Percentiles rank a stretch among this genome's conserved stretches.
Conservation (phyloP, 768 basidiomycete genomes). For the Asterophora lycoperdoides region DNA sequence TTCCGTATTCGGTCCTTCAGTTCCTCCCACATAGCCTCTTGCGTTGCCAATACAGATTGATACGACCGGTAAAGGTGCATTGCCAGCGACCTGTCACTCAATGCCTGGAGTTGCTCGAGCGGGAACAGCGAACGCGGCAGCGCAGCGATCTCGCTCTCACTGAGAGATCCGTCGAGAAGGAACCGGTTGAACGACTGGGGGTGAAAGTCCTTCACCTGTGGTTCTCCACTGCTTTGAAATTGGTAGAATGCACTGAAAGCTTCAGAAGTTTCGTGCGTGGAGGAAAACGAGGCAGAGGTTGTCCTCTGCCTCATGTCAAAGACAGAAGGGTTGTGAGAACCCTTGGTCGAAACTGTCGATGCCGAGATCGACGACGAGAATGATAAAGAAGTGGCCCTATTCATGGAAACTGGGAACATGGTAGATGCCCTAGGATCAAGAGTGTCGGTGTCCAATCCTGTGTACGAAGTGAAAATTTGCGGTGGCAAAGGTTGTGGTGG, state of each 20-base stretch:
- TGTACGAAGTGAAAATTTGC: conserved; percentile 38
- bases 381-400: conserved; percentile 45
- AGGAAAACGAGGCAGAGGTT: conserved; percentile 31
- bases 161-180: conserved; percentile 43
- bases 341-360: conserved; percentile 31
- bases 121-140: conserved; percentile 36
- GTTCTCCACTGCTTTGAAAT: conserved; percentile 7
- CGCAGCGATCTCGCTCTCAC: conserved; percentile 34
- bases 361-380: conserved; percentile 48
- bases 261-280: conserved; percentile 22
- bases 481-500: conserved; percentile 54
- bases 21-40: conserved; percentile 78
- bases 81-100: conserved; percentile 59
- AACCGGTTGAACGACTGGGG: conserved; percentile 32
- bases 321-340: conserved; percentile 21
- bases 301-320: conserved; percentile 24
- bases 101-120: conserved; percentile 36
- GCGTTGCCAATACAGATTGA: conserved; percentile 56
- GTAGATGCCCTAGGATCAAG: conserved; percentile 32
- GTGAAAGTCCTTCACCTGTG: conserved; percentile 15
- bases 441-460: conserved; percentile 32
- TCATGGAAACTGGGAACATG: conserved; percentile 32
- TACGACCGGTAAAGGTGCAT: conserved; percentile 71
- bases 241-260: conserved; percentile 12
- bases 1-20: conserved; percentile 60